Percentiles rank a stretch among this genome's conserved stretches.
phyloP scores from a whole-genome alignment of 768 basidiomycete species.

The Daedaleopsis nitida region DNA sequence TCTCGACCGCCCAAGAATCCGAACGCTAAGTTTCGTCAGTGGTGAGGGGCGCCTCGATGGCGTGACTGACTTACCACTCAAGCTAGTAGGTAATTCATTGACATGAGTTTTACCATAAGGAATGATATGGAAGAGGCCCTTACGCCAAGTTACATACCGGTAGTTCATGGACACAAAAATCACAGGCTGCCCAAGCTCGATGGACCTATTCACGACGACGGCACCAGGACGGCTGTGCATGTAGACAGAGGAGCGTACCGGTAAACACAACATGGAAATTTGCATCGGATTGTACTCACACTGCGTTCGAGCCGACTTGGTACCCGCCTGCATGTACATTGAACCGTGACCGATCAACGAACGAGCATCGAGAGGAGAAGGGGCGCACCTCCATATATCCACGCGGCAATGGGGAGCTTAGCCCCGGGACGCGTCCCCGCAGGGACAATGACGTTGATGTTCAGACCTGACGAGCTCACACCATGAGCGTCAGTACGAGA shows the following conservation, averaged over 20 bases:
- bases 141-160: slow-evolving; percentile 28
- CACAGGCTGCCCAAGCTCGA: slow-evolving; percentile 45
- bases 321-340: neutral
- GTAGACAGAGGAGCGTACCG: neutral
- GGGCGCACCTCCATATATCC: slow-evolving; percentile 50
- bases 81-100: neutral
- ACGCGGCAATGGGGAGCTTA: slow-evolving; percentile 58
- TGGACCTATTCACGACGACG: slow-evolving; percentile 36
- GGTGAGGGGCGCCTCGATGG: neutral
- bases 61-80: slow-evolving; percentile 7
- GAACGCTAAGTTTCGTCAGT: slow-evolving; percentile 28
- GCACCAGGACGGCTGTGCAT: slow-evolving; percentile 13
- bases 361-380: too few species aligned
- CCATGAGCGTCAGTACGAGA: neutral
- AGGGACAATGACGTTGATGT: slow-evolving; percentile 54
- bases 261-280: too few species aligned
- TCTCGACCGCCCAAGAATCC: slow-evolving; percentile 46
- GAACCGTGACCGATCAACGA: neutral
- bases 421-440: slow-evolving; percentile 38
- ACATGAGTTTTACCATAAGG: too few species aligned
- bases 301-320: slow-evolving; percentile 12
- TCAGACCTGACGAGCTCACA: slow-evolving; percentile 41
- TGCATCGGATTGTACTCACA: neutral
- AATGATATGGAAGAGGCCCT: too few species aligned
- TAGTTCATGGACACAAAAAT: slow-evolving; percentile 62